Base-by-base conservation (phyloP, 176 grass and related monocot genomes). In the Aegilops bicornis region DNA sequence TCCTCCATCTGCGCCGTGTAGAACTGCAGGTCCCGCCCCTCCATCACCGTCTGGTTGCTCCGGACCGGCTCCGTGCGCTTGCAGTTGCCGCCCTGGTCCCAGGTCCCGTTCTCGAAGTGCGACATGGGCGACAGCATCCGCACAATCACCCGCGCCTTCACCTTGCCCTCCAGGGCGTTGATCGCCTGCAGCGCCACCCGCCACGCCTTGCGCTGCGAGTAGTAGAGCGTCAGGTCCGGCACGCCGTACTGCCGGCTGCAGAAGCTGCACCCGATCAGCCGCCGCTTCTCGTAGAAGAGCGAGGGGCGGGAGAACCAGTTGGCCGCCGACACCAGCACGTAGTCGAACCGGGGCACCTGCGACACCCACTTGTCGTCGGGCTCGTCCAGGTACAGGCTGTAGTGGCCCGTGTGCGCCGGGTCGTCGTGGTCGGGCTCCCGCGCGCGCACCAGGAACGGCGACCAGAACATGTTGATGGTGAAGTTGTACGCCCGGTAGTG, bases 21-120 rank as follows among this genome's bases (percentile, higher is more conserved):
- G 83, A 98, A 89, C 63, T 79, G 85, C 19, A 89, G 90, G 79
- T 93, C 88, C 1, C 86, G 50, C 0, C 88, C 87, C 30, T 90
- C 91, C 87, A 98, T 72, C 50, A 42, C 12, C 15, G 89, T 94
- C 86, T 95, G 73, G 77, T 87, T 91, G 79, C 85, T 74, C 13
- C 87, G 88, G 45, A 85, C 27, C 23, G 96, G 96, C 64, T 79
- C n/a, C 20, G 62, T 92, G 47, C 93, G 81, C 61, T 31, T 25
- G 86, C 96, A 98, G 63, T 95, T 22, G 22, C 91, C 93, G 37
- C 93, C 93, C 61, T 93, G 91, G 84, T 98, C 85, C 96, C 96
- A 95, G 14, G 92, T 91, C 4, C 96, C 96, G 86, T 91, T 91
- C 88, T 98, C 95, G 83, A 98, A 98, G 91, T 98, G 95, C 64